Evolutionary conservation across 106 monocot species (phyloP).

Genomic region (Acorus gramineus): DNA sequence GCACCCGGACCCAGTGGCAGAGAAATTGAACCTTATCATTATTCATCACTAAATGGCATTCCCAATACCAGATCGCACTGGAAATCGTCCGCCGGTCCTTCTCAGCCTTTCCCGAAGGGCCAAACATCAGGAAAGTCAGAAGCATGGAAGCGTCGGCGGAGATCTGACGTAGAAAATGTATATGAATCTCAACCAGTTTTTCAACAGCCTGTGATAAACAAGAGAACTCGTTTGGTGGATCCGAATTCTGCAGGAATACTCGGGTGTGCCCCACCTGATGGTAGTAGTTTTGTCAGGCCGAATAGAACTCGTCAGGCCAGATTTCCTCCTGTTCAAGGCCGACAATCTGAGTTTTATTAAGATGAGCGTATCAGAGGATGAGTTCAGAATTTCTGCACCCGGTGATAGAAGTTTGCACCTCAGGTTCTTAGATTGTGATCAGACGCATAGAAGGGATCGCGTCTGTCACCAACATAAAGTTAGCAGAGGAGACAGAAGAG

Average conservation of each 20-base stretch:
- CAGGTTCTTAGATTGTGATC: not conserved
- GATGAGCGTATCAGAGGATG: not conserved
- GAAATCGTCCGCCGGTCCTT: conserved; percentile 15
- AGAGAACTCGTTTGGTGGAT: conserved; percentile 36
- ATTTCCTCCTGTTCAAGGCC: conserved; percentile 38
- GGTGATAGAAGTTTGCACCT: not conserved
- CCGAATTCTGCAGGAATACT: conserved; percentile 78
- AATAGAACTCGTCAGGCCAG: conserved; percentile 28
- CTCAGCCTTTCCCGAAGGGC: conserved; percentile 31
- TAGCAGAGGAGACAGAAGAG: too few relatives aligned
- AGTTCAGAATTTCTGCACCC: conserved; percentile 4
- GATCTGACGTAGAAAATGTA: conserved; percentile 32
- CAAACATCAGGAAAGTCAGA: conserved; percentile 47
- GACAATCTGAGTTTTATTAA: conserved; percentile 24
- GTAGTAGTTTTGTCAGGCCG: conserved; percentile 43
- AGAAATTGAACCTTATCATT: conserved; percentile 20
- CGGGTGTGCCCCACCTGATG: conserved; percentile 62
- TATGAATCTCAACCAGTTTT: conserved; percentile 12
- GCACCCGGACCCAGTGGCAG: conserved; percentile 24
- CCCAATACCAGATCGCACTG: conserved; percentile 33
- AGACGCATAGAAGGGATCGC: too few relatives aligned
- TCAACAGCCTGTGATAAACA: conserved; percentile 24
- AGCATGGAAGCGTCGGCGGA: conserved; percentile 92
- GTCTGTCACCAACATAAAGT: too few relatives aligned
- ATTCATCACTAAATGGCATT: conserved; percentile 12